phyloP scores from a whole-genome alignment of 768 basidiomycete species.

The Pulveroboletus sp. region DNA sequence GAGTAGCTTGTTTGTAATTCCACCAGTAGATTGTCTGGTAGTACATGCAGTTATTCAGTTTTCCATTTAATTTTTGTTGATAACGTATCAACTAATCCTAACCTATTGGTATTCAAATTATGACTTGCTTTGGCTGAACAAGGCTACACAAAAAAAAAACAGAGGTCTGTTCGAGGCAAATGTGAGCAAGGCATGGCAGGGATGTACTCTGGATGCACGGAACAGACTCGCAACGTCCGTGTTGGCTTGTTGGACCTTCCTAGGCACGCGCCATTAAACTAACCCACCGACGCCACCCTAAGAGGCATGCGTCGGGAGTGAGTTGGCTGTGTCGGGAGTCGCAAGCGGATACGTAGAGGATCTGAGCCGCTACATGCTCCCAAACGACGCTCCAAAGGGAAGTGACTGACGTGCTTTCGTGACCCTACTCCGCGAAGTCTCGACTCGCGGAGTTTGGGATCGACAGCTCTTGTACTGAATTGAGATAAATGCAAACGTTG shows the following conservation, averaged over 20 bases:
- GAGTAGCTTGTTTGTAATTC: neutral
- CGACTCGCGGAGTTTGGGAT: slow-evolving; percentile 24
- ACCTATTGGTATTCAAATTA: neutral
- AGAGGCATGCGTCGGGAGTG: neutral
- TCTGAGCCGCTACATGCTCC: neutral
- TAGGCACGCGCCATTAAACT: neutral
- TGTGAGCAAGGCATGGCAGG: neutral
- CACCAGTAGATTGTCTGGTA: too few relatives aligned
- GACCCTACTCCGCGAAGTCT: slow-evolving; percentile 21
- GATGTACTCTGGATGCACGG: too few relatives aligned
- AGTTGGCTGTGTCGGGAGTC: neutral
- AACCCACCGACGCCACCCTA: neutral
- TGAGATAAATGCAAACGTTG: neutral
- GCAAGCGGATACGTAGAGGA: neutral
- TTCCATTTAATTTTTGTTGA: neutral
- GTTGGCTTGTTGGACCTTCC: neutral
- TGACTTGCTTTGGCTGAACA: too few relatives aligned
- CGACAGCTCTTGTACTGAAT: neutral
- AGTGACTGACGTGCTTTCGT: neutral
- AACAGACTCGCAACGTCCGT: neutral
- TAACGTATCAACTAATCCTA: neutral
- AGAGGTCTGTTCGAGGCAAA: neutral
- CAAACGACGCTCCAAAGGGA: neutral
- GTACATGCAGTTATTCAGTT: neutral
- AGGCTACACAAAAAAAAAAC: too few relatives aligned